Conservation (phyloP, 495 filamentous ascomycete species). For the Glarea lozoyensis region DNA sequence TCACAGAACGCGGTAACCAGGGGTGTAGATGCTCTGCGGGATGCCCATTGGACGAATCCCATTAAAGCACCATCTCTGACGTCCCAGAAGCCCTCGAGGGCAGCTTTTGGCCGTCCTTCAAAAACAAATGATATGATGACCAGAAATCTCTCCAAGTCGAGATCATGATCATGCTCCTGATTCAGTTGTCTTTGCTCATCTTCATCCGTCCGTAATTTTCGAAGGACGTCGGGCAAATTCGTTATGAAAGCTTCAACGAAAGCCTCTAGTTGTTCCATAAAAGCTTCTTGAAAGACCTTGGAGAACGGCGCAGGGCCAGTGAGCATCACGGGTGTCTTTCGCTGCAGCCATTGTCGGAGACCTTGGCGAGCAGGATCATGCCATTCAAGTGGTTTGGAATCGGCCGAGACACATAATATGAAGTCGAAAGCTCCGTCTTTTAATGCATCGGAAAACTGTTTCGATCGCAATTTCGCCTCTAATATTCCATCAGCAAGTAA, state of each 20-base stretch:
- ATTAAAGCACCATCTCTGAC: slow-evolving; percentile 82
- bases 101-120: slow-evolving; percentile 69
- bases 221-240: slow-evolving; percentile 87
- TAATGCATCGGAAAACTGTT: slow-evolving; percentile 64
- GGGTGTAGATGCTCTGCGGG: slow-evolving; percentile 82
- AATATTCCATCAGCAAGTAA: slow-evolving; percentile 12
- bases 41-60: slow-evolving; percentile 94
- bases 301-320: slow-evolving; percentile 54
- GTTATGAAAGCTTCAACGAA: slow-evolving; percentile 88
- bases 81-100: slow-evolving; percentile 72
- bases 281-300: slow-evolving; percentile 49
- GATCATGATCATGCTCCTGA: slow-evolving; percentile 62
- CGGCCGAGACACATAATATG: slow-evolving; percentile 72
- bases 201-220: slow-evolving; percentile 78
- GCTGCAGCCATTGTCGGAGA: slow-evolving; percentile 66
- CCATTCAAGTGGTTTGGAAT: slow-evolving; percentile 64
- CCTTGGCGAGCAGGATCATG: slow-evolving; percentile 68
- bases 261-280: slow-evolving; percentile 74
- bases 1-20: slow-evolving; percentile 93
- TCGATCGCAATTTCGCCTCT: slow-evolving; percentile 60
- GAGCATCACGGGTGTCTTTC: slow-evolving; percentile 58
- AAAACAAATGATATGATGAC: slow-evolving; percentile 89
- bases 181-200: slow-evolving; percentile 73
- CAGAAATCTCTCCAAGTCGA: slow-evolving; percentile 84
- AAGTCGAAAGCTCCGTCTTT: slow-evolving; percentile 91